These are phyloP conservation scores for Pseudocercospora macadamiae DNA, from an alignment of 2,329 filamentous ascomycete genomes.

Conservation along the genomic window DNA sequence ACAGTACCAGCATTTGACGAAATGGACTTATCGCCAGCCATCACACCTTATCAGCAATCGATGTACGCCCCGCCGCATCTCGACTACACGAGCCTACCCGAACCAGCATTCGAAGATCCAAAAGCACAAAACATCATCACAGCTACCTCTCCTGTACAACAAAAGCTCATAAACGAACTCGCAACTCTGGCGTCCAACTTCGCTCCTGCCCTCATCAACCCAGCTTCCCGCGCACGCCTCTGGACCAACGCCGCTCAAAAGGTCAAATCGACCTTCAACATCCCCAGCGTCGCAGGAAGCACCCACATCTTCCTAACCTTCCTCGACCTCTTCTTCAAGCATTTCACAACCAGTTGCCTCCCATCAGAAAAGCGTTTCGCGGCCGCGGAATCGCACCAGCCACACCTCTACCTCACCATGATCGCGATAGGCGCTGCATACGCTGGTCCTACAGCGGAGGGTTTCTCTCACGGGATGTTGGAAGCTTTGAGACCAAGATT, in stretches of 20 bases:
- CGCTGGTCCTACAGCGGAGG: not conserved
- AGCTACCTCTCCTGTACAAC: not conserved
- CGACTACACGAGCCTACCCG: not conserved
- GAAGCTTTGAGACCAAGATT: not conserved
- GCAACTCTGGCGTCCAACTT: not conserved
- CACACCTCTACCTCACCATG: constrained; percentile 9
- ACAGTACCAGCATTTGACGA: not conserved
- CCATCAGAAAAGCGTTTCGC: not conserved
- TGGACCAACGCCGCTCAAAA: not conserved
- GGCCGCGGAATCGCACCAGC: not conserved
- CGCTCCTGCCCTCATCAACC: not conserved
- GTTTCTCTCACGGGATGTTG: not conserved
- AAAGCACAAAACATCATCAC: not conserved
- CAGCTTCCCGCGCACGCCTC: not conserved
- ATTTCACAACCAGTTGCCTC: not conserved
- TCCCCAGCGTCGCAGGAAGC: not conserved
- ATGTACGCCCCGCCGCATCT: not conserved
- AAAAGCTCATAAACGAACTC: not conserved
- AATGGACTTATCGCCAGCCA: not conserved
- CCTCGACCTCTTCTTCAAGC: not conserved
- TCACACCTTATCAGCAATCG: not conserved
- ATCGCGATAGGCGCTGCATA: constrained; percentile 7
- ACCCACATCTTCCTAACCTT: not conserved
- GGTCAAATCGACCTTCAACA: not conserved
- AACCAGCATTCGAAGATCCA: not conserved